Evolutionary conservation across 306 rosid species (phyloP), one percentile per base, ranked within the genome.

Genomic region (Lotus japonicus): DNA sequence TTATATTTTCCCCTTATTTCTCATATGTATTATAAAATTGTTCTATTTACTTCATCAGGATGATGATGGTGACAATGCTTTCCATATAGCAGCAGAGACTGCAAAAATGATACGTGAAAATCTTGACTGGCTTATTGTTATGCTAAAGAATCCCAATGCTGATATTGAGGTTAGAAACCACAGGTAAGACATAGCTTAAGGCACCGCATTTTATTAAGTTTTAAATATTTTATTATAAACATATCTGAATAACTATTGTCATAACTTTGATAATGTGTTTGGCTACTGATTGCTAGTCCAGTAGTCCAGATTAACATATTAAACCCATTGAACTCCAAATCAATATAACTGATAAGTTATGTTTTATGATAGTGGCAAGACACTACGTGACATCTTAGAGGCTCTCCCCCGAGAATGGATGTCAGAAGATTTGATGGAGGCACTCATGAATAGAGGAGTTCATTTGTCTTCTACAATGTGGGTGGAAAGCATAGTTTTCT

Each of bases 71-170:
- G 95, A 94, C 60, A 94, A 85, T 76, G 95, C 99, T 73, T 88
- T 94, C 73, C 99, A 94, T 77, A 90, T 94, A 77, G 97, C 96
- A 52, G 97, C 96, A 33, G 97, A 94, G 67, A 88, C 99, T 39
- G 89, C 96, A 49, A 94, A 78, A 84, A 94, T 90, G 99, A 87
- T 90, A 55, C 96, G 97, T 62, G 99, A 94, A 83, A 94, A 94
- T 85, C 88, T 94, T 74, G 92, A 82, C 43, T 94, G 99, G 97
- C 97, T 94, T 65, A 82, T 94, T 82, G 80, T 81, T 52, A 90
- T 94, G 99, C 95, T 94, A 68, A 73, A 28, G 75, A 88, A 88
- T 70, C 79, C 92, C 3, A 83, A 94, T 85, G 97, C 97, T 80
- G 88, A 87, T 67, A 81, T 90, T 58, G 96, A 90, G 76, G 92